Base-by-base conservation (phyloP, 805 yeast genomes). In the Teunomyces lycoperdinae region DNA sequence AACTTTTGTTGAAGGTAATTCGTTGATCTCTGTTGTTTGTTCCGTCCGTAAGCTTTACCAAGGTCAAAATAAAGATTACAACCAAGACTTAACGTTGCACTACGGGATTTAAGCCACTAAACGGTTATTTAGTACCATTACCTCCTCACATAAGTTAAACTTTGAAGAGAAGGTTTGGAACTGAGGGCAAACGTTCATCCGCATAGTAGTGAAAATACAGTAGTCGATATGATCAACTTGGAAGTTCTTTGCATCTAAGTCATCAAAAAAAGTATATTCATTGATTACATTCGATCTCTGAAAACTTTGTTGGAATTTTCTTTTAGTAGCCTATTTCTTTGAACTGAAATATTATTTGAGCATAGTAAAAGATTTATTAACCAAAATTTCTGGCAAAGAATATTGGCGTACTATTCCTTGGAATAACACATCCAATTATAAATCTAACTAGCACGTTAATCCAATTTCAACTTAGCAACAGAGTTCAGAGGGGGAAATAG, bases 81-180 rank as follows among this genome's bases (percentile, higher is more conserved):
- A 69, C 61, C 51, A 68, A 59, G 58, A 69, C 66, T 36, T 68
- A 66, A 50, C 54, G 67, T 51, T 63, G 59, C 52, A 68, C 58
- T 24, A 64, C 45, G 16, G 71, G 73, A 50, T 68, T 67, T 26
- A 67, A 50, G n/a, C 67, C 66, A 13, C 50, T 51, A 45, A 67
- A 67, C 4, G 66, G 68, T 47, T 58, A 64, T 57, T 62, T 62
- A 4, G 60, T 62, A 16, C 62, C 61, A 49, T 84, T 74, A 59
- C 64, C 75, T 45, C 87, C 89, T 88, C 88, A 84, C 41, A 81
- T 61, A 24, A 84, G 72, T 0, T 85, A 76, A 1, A 87, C 80
- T 33, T 76, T 71, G 64, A 68, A 81, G 58, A 81, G 58, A 77
- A 80, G 1, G 58, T 55, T 11, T 48, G 57, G 6, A 67, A 54